These are phyloP conservation scores for Ceratobasidium papillatum DNA, from an alignment of 1,284 basidiomycete species.

Conservation along the genomic window DNA sequence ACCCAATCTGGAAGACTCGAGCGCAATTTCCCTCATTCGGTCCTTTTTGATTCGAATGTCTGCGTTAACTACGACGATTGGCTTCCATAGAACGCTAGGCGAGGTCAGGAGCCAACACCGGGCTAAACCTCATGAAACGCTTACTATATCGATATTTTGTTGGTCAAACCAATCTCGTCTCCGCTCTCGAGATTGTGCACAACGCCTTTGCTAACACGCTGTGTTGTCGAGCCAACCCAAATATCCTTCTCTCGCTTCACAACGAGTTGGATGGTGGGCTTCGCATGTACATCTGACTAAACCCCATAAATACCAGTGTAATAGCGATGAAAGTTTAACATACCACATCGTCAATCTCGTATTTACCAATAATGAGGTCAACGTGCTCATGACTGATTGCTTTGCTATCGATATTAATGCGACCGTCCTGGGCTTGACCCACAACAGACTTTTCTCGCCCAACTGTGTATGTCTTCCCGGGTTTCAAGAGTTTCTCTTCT, in stretches of 20 bases:
- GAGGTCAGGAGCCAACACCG: not conserved
- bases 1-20: conserved; percentile 23
- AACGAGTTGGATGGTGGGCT: conserved; percentile 12
- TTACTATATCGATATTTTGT: conserved; percentile 37
- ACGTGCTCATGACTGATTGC: conserved; percentile 34
- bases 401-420: conserved; percentile 30
- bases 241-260: conserved; percentile 37
- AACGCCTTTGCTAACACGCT: conserved; percentile 18
- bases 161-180: conserved; percentile 26
- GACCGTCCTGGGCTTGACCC: not conserved
- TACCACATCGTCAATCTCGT: conserved; percentile 39
- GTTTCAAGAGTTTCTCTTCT: conserved; percentile 38
- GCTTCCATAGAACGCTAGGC: conserved; percentile 25
- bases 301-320: not conserved
- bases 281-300: conserved; percentile 30
- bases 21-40: conserved; percentile 27
- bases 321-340: not conserved
- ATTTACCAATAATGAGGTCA: conserved; percentile 21
- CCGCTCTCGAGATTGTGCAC: conserved; percentile 20
- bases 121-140: not conserved
- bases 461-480: conserved; percentile 25
- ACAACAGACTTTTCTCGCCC: conserved; percentile 17
- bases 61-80: conserved; percentile 22
- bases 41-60: conserved; percentile 36
- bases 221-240: conserved; percentile 15